phyloP scores from a whole-genome alignment of 345 rosid species.

The Pistacia integerrima region DNA sequence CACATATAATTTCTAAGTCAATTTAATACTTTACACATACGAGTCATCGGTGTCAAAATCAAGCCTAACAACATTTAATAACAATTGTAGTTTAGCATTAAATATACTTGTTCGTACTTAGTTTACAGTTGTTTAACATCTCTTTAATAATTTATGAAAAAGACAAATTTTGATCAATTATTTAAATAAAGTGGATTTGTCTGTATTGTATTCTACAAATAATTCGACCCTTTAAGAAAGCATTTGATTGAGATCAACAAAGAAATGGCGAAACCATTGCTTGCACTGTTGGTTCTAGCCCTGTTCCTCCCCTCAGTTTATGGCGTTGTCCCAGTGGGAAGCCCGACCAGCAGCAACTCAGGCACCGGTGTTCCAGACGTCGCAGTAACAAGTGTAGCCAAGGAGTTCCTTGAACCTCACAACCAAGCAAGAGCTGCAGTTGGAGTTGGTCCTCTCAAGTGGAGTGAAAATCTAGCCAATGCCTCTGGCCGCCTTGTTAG shows the following conservation, averaged over 20 bases:
- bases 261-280: constrained; percentile 37
- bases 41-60: too few species aligned
- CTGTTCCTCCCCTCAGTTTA: constrained; percentile 28
- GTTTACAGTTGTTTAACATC: too few species aligned
- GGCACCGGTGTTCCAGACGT: constrained; percentile 8
- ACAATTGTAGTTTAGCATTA: too few species aligned
- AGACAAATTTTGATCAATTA: too few species aligned
- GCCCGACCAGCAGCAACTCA: constrained; percentile 5
- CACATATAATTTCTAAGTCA: too few species aligned
- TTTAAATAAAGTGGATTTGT: too few species aligned
- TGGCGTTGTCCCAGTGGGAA: constrained; percentile 16
- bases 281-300: constrained; percentile 35
- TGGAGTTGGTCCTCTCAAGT: constrained; percentile 59
- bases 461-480: constrained; percentile 63
- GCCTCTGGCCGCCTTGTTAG: constrained; percentile 52
- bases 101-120: too few species aligned
- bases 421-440: constrained; percentile 75
- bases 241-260: neutral
- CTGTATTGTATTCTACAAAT: neutral
- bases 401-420: constrained; percentile 64
- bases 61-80: too few species aligned
- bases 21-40: too few species aligned
- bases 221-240: neutral
- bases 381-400: constrained; percentile 33
- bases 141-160: too few species aligned